Evolutionary conservation across 202 grass and related monocot species (phyloP).

Genomic region (Panicum hallii): DNA sequence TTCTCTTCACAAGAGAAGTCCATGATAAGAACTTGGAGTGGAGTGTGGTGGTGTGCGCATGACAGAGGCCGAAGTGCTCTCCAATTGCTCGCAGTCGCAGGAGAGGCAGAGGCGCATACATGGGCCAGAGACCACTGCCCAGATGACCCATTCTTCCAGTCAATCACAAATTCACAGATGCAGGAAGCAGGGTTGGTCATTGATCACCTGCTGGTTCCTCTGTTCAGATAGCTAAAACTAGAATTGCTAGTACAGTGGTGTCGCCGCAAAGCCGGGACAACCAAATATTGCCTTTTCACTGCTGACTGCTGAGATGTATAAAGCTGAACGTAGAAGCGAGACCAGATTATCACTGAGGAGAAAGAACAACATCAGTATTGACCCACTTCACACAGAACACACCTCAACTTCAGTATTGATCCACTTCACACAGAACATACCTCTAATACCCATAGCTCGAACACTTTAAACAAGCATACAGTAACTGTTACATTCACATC

Average conservation of each 20-base stretch:
- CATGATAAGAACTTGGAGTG: too few species aligned
- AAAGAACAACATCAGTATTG: not conserved
- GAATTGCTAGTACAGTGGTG: not conserved
- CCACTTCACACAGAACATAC: slow-evolving; percentile 10
- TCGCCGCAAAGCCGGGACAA: not conserved
- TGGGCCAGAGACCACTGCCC: slow-evolving; percentile 43
- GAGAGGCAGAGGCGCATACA: not conserved
- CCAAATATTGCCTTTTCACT: not conserved
- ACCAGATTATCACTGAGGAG: not conserved
- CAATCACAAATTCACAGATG: slow-evolving; percentile 46
- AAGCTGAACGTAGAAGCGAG: not conserved
- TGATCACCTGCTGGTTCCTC: not conserved
- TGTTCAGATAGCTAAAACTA: not conserved
- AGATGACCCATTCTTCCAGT: slow-evolving; percentile 56
- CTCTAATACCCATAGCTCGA: not conserved
- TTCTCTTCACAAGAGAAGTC: too few species aligned
- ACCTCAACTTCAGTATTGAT: not conserved
- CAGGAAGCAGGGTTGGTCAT: slow-evolving; percentile 38
- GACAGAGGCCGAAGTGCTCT: too few species aligned
- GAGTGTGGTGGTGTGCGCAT: too few species aligned
- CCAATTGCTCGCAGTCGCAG: not conserved
- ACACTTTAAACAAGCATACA: not conserved
- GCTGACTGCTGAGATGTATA: not conserved
- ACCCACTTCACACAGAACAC: not conserved
- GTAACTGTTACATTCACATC: not conserved